Conservation (phyloP, 768 basidiomycete genomes). For the Boletus tylopilopsis region DNA sequence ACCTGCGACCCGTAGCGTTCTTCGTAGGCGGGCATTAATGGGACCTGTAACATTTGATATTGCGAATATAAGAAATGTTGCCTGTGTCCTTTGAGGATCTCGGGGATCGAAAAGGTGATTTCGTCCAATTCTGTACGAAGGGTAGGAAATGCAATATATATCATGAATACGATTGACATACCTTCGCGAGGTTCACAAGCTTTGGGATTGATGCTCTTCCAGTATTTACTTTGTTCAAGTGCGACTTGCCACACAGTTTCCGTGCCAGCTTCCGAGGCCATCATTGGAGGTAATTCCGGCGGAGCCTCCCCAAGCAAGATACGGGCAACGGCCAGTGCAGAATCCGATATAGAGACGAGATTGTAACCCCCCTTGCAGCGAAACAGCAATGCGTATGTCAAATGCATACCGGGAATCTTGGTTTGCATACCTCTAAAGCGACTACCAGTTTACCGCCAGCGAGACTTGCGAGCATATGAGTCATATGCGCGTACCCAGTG, state of each 20-base stretch:
- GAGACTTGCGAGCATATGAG: slow-evolving; percentile 88
- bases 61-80: slow-evolving; percentile 75
- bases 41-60: slow-evolving; percentile 78
- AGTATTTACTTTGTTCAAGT: slow-evolving; percentile 83
- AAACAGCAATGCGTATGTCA: slow-evolving; percentile 1
- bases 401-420: background rate
- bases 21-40: slow-evolving; percentile 68
- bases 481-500: slow-evolving; percentile 96
- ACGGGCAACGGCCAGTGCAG: slow-evolving; percentile 81
- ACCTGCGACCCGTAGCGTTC: slow-evolving; percentile 77
- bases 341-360: slow-evolving; percentile 80
- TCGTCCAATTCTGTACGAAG: slow-evolving; percentile 51
- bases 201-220: slow-evolving; percentile 84
- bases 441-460: slow-evolving; percentile 89
- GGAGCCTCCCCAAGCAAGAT: slow-evolving; percentile 91
- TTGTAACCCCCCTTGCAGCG: slow-evolving; percentile 86
- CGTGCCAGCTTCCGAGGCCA: slow-evolving; percentile 76
- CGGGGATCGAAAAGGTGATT: slow-evolving; percentile 66
- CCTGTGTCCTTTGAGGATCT: slow-evolving; percentile 88
- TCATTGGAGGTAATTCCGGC: slow-evolving; percentile 64
- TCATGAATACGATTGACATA: slow-evolving; percentile 24
- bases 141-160: background rate
- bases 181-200: slow-evolving; percentile 81
- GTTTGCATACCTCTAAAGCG: slow-evolving; percentile 75
- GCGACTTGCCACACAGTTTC: slow-evolving; percentile 90